Evolutionary conservation across 2,329 filamentous ascomycete species (phyloP), one percentile per base, ranked within the genome.

Genomic region (Pyricularia grisea): DNA sequence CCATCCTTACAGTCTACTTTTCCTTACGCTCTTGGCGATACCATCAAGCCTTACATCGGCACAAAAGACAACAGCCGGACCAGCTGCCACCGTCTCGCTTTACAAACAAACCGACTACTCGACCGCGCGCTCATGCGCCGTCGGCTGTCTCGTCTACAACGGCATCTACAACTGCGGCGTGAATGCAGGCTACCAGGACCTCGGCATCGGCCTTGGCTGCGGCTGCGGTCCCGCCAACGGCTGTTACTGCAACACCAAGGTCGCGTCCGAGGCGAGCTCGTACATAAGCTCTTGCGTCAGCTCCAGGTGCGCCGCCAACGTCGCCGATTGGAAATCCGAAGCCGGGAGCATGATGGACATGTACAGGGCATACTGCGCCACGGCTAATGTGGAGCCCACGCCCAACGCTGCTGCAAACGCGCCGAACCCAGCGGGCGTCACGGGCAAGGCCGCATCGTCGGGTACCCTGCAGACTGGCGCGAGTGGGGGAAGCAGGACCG

Each of bases 281-380:
- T 74, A 75, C 67, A 69, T 76, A 58, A 72, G 69, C 4, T 68
- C 66, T 9, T 75, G 74, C 69, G 71, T 76, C 61, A 72, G 73
- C 66, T 68, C 66, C 10, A 69, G 72, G 60, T 75, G 75, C 70
- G 71, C 66, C 25, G 65, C 69, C 20, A 60, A 28, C 25, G 70
- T 71, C 27, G 74, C 72, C 42, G 68, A 69, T 63, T 73, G 73
- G 72, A 71, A 69, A 17, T 30, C 69, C 0, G 72, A 76, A 33
- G 69, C 74, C 20, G 70, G 70, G 7, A 72, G 69, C 36, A 74
- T 74, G 71, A 61, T 74, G 27, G 68, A 68, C 1, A n/a, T 74
- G 4, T 75, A 75, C 65, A 70, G 72, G 33, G 70, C 68, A 2
- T 75, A 74, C 69, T 75, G 74, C 66, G 70, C 70, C 17, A 74